Conservation (phyloP, 148 eudicot genomes). For the Euryodendron excelsum region DNA sequence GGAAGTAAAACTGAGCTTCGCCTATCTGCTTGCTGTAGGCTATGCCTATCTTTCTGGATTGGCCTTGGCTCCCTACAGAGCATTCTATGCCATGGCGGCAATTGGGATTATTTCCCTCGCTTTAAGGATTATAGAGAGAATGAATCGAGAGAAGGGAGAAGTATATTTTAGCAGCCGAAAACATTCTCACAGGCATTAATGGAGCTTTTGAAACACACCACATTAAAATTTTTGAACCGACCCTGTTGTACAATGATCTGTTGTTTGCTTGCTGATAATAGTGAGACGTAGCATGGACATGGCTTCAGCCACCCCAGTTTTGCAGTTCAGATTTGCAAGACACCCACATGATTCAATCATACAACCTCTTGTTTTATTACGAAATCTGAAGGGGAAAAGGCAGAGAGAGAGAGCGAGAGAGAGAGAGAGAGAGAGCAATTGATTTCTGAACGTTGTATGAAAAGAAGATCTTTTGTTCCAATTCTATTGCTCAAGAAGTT, state of each 20-base stretch:
- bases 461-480: background rate
- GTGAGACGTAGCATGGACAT: conserved; percentile 16
- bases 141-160: conserved; percentile 72
- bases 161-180: conserved; percentile 56
- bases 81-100: conserved; percentile 74
- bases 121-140: conserved; percentile 60
- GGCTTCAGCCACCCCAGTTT: conserved; percentile 21
- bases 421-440: background rate
- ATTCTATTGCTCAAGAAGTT: background rate
- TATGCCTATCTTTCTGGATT: conserved; percentile 63
- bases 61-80: conserved; percentile 73
- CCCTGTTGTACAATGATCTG: conserved; percentile 16
- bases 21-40: conserved; percentile 80
- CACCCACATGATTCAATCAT: background rate
- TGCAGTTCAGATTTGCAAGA: conserved; percentile 14
- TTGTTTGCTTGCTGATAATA: background rate
- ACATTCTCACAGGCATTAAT: conserved; percentile 76
- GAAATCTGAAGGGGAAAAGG: background rate
- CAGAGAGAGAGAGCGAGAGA: no score
- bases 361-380: background rate
- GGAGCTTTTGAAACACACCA: background rate
- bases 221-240: background rate
- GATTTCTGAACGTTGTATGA: background rate
- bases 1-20: conserved; percentile 63
- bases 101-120: conserved; percentile 70